A percentile compares a stretch with the other conserved stretches of the same genome.
Evolutionary conservation across 129 eudicot genomes (phyloP).

Genomic region (Centrapalus pauciflorus): DNA sequence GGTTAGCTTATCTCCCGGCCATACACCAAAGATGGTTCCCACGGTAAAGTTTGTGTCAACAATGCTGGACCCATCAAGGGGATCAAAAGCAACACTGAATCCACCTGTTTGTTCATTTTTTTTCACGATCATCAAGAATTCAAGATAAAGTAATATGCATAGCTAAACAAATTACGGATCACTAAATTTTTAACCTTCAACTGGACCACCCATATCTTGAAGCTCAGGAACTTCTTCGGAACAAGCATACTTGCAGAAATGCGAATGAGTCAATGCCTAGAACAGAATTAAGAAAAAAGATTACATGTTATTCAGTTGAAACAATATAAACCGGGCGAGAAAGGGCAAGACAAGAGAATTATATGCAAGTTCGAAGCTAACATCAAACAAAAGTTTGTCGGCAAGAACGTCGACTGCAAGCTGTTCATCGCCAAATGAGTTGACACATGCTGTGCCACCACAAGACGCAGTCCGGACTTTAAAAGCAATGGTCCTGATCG

Average conservation of each 20-base stretch:
- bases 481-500: conserved; percentile 78
- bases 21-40: conserved; percentile 96
- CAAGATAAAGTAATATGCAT: background rate
- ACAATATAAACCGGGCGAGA: background rate
- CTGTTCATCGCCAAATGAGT: conserved; percentile 96
- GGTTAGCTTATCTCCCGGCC: conserved; percentile 97
- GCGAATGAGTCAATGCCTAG: conserved; percentile 88
- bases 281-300: background rate
- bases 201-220: conserved; percentile 99
- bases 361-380: conserved; percentile 14
- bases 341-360: background rate
- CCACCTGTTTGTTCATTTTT: conserved; percentile 51
- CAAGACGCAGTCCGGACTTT: conserved; percentile 99
- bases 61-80: conserved; percentile 96
- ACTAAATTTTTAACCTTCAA: conserved; percentile 46
- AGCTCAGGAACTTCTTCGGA: conserved; percentile 98
- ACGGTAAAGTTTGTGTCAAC: conserved; percentile 98
- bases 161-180: background rate
- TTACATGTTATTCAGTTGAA: background rate
- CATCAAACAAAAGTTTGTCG: conserved; percentile 89
- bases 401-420: conserved; percentile 98
- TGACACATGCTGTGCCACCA: conserved; percentile 97
- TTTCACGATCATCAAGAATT: background rate
- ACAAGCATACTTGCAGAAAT: conserved; percentile 98
- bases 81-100: conserved; percentile 99